Percentiles rank a stretch among this genome's conserved stretches.
phyloP scores from a whole-genome alignment of 352 stramenopile species.

The Phytophthora pseudosyringae region DNA sequence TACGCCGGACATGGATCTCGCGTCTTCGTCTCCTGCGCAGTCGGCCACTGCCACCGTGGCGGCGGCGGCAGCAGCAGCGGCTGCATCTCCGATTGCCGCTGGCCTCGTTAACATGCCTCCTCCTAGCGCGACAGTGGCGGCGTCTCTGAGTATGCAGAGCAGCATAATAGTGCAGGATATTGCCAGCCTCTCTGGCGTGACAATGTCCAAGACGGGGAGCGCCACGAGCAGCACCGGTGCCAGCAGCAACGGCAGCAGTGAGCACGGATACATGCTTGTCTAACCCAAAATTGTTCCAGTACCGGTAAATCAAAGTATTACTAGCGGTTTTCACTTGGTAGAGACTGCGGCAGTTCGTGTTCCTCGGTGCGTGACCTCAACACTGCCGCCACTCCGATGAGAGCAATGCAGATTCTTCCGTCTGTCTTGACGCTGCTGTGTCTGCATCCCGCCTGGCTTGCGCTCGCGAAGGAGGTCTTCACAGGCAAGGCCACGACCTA shows the following conservation, averaged over 20 bases:
- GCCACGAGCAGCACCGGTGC: constrained; percentile 3
- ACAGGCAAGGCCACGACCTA: constrained; percentile 59
- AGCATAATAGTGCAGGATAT: constrained; percentile 34
- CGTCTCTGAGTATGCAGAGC: constrained; percentile 35
- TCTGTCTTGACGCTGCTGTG: constrained; percentile 10
- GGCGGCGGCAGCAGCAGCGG: constrained; percentile 1
- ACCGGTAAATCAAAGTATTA: neutral
- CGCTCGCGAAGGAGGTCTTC: constrained; percentile 45
- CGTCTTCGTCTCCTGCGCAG: constrained; percentile 13
- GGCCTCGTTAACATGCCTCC: constrained; percentile 26
- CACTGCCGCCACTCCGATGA: neutral
- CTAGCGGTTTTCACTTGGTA: constrained; percentile 3
- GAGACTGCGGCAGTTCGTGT: constrained; percentile 2
- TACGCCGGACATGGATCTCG: constrained; percentile 29
- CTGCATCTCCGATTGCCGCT: constrained; percentile 12
- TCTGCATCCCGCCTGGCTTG: constrained; percentile 7
- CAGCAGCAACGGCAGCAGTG: constrained; percentile 8
- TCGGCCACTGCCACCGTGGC: neutral
- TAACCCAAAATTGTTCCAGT: constrained; percentile 8
- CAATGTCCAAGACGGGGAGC: constrained; percentile 24
- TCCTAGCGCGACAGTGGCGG: constrained; percentile 12
- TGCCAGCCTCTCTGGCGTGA: constrained; percentile 17
- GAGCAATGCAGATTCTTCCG: constrained; percentile 2
- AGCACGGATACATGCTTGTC: constrained; percentile 46
- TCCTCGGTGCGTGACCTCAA: neutral